Evolutionary conservation across 305 asterid species (phyloP).

Genomic region (Solanum hybrid): DNA sequence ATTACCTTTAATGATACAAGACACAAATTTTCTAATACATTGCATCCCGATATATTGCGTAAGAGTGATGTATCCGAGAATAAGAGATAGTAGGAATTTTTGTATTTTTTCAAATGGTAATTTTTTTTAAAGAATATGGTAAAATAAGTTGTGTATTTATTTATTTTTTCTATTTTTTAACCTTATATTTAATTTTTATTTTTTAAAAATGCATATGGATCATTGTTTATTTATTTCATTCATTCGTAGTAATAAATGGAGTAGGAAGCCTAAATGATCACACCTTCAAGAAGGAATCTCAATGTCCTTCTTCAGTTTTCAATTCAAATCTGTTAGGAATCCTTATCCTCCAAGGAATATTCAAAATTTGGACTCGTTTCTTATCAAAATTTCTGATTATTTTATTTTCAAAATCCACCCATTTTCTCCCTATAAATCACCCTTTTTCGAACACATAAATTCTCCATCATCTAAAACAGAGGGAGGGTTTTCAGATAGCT

Average conservation of each 20-base stretch:
- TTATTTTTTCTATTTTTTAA: too few species aligned
- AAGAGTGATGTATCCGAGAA: background rate
- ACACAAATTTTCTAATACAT: too few species aligned
- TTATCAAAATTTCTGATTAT: too few species aligned
- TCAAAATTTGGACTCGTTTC: background rate
- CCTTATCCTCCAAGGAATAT: background rate
- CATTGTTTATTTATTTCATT: background rate
- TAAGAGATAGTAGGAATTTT: background rate
- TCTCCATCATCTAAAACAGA: background rate
- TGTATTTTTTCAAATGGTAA: background rate
- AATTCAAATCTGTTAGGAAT: background rate
- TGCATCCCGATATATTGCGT: background rate
- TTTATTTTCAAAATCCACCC: background rate
- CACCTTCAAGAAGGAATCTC: background rate
- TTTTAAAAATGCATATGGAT: too few species aligned
- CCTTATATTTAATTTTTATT: background rate
- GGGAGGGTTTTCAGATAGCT: background rate
- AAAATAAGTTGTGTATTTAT: too few species aligned
- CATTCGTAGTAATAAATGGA: background rate
- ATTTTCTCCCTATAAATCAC: background rate
- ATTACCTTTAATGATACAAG: too few species aligned
- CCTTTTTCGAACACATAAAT: background rate
- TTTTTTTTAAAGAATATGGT: too few species aligned
- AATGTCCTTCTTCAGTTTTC: background rate
- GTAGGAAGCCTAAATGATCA: background rate